These are phyloP conservation scores for Syncephalastrum racemosum DNA, from an alignment of 371 early-diverging fungal species.

Conservation along the genomic window DNA sequence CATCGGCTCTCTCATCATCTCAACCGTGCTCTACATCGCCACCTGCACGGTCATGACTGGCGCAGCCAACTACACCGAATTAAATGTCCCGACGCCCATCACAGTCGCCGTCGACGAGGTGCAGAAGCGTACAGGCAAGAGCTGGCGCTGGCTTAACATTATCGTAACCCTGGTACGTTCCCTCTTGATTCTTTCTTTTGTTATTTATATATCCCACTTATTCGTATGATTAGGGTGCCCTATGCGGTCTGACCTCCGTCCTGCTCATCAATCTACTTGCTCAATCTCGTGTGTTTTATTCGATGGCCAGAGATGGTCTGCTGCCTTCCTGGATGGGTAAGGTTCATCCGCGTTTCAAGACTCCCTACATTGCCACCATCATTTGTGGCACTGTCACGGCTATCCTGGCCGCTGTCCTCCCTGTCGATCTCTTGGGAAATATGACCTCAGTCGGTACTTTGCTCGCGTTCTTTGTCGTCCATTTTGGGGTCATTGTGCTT, in stretches of 20 bases:
- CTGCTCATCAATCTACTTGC: conserved; percentile 71
- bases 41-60: conserved; percentile 71
- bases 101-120: conserved; percentile 55
- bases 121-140: conserved; percentile 39
- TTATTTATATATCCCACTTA: no score
- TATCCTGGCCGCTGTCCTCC: conserved; percentile 68
- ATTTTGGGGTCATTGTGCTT: conserved; percentile 71
- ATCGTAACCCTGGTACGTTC: conserved; percentile 55
- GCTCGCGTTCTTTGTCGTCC: conserved; percentile 81
- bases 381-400: conserved; percentile 70
- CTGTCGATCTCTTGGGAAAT: conserved; percentile 78
- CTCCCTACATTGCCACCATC: conserved; percentile 71
- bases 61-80: conserved; percentile 54
- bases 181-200: no score
- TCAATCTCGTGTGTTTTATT: conserved; percentile 84
- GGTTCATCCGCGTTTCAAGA: conserved; percentile 60
- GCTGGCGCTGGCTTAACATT: conserved; percentile 64
- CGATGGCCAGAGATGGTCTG: conserved; percentile 85
- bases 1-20: conserved; percentile 69
- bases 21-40: conserved; percentile 76
- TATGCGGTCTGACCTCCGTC: conserved; percentile 77
- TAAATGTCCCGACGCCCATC: conserved; percentile 61
- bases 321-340: conserved; percentile 69
- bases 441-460: conserved; percentile 85
- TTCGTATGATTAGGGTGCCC: conserved; percentile 49